Evolutionary conservation across 805 yeast species (phyloP).

Genomic region (Nakazawaea peltata): DNA sequence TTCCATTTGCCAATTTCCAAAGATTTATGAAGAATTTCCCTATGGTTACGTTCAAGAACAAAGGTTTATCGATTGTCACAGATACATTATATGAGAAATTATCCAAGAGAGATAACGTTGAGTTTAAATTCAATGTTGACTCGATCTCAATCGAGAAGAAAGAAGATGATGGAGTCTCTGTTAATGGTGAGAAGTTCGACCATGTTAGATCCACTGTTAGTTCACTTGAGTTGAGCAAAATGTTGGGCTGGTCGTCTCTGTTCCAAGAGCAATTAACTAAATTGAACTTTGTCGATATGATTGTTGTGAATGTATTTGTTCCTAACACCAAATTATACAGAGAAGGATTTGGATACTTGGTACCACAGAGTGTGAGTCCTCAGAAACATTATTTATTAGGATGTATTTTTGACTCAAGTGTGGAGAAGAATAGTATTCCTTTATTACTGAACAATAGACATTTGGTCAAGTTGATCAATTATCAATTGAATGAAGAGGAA

Average conservation of each 20-base stretch:
- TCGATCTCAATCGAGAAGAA: slow-evolving; percentile 13
- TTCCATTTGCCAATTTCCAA: slow-evolving; percentile 29
- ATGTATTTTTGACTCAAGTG: slow-evolving; percentile 83
- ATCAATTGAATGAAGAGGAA: slow-evolving; percentile 13
- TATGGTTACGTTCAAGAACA: slow-evolving; percentile 43
- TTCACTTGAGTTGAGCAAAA: slow-evolving; percentile 28
- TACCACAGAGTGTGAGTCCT: slow-evolving; percentile 47
- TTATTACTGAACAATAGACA: slow-evolving; percentile 7
- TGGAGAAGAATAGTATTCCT: slow-evolving; percentile 44
- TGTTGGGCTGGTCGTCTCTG: slow-evolving; percentile 16
- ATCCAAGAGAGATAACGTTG: slow-evolving; percentile 29
- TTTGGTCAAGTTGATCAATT: slow-evolving; percentile 12
- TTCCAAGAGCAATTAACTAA: slow-evolving; percentile 13
- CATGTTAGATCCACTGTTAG: slow-evolving; percentile 56
- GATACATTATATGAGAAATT: slow-evolving; percentile 31
- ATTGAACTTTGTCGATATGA: slow-evolving; percentile 38
- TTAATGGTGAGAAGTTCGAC: slow-evolving; percentile 27
- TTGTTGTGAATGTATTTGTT: slow-evolving; percentile 62
- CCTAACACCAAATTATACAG: slow-evolving; percentile 33
- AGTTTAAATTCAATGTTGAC: slow-evolving; percentile 18
- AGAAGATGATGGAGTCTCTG: slow-evolving; percentile 7
- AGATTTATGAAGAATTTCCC: slow-evolving; percentile 44
- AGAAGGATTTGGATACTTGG: slow-evolving; percentile 80
- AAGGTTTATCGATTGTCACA: slow-evolving; percentile 52
- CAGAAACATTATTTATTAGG: slow-evolving; percentile 65